Percentiles rank a stretch among this genome's conserved stretches.
Evolutionary conservation across 768 basidiomycete genomes (phyloP).

Genomic region (Rhizopogon roseolus): DNA sequence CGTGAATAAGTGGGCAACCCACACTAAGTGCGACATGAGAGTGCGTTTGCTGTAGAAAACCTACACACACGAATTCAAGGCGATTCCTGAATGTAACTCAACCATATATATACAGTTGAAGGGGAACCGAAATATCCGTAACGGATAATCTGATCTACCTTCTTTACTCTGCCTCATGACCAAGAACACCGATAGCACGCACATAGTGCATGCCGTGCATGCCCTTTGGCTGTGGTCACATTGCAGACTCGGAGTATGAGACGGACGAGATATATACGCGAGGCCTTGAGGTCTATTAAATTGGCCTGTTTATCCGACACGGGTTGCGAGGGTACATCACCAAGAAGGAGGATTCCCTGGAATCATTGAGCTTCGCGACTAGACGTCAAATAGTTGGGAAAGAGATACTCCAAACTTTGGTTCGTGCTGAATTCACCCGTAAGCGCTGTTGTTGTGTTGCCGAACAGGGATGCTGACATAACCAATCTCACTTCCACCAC

Average conservation of each 20-base stretch:
- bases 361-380: too few relatives aligned
- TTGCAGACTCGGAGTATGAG: background rate
- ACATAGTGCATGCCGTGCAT: background rate
- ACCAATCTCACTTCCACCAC: too few relatives aligned
- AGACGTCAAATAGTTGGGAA: too few relatives aligned
- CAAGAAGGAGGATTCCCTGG: too few relatives aligned
- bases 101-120: background rate
- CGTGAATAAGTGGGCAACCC: background rate
- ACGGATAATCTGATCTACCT: background rate
- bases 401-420: too few relatives aligned
- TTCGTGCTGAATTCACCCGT: too few relatives aligned
- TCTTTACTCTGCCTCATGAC: background rate
- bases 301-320: background rate
- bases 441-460: too few relatives aligned
- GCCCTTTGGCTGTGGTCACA: background rate
- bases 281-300: background rate
- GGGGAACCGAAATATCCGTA: too few relatives aligned
- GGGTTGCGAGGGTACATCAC: background rate
- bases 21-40: conserved; percentile 7
- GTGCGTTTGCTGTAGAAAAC: background rate
- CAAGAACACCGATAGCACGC: background rate
- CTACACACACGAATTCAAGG: background rate
- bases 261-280: background rate
- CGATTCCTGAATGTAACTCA: too few relatives aligned
- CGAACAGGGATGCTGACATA: too few relatives aligned